These are phyloP conservation scores for Emericellopsis atlantica DNA, from an alignment of 2,329 filamentous ascomycete genomes.

Conservation along the genomic window DNA sequence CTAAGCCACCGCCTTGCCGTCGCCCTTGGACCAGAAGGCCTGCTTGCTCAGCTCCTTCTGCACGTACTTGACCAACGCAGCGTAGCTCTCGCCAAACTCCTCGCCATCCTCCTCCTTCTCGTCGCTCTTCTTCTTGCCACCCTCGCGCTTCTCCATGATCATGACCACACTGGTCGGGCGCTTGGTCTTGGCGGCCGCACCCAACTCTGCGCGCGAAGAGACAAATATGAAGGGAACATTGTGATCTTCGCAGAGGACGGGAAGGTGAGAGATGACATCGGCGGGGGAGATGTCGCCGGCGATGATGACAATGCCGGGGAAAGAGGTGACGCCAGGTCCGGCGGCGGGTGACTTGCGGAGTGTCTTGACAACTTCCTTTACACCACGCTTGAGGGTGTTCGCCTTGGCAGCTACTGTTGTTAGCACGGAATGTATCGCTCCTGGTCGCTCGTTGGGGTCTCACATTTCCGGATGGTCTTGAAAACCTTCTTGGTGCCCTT, in stretches of 20 bases:
- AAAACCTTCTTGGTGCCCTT: slow-evolving; percentile 56
- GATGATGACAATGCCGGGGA: slow-evolving; percentile 74
- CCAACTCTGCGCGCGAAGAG: slow-evolving; percentile 81
- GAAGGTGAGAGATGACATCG: slow-evolving; percentile 97
- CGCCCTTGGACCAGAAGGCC: slow-evolving; percentile 32
- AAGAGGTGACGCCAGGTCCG: slow-evolving; percentile 47
- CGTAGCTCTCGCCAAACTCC: slow-evolving; percentile 51
- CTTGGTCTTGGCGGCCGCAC: slow-evolving; percentile 89
- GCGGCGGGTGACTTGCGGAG: slow-evolving; percentile 79
- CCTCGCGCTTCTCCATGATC: slow-evolving; percentile 50
- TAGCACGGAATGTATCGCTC: background rate
- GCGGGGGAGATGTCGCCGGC: slow-evolving; percentile 96
- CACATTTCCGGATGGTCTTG: slow-evolving; percentile 45
- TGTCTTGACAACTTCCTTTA: slow-evolving; percentile 98
- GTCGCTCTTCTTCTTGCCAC: slow-evolving; percentile 32
- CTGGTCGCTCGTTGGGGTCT: slow-evolving; percentile 7
- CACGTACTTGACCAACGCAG: slow-evolving; percentile 51
- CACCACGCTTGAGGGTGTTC: slow-evolving; percentile 91
- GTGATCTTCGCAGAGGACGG: slow-evolving; percentile 96
- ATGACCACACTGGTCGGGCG: slow-evolving; percentile 93
- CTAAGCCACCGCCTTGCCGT: slow-evolving; percentile 12
- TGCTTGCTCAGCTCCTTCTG: slow-evolving; percentile 53
- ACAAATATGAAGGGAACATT: slow-evolving; percentile 96
- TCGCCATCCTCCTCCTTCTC: slow-evolving; percentile 37
- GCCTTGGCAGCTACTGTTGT: slow-evolving; percentile 66